Conservation (phyloP, 228 moss, liverwort and hornwort genomes). For the Sphagnum fallax region DNA sequence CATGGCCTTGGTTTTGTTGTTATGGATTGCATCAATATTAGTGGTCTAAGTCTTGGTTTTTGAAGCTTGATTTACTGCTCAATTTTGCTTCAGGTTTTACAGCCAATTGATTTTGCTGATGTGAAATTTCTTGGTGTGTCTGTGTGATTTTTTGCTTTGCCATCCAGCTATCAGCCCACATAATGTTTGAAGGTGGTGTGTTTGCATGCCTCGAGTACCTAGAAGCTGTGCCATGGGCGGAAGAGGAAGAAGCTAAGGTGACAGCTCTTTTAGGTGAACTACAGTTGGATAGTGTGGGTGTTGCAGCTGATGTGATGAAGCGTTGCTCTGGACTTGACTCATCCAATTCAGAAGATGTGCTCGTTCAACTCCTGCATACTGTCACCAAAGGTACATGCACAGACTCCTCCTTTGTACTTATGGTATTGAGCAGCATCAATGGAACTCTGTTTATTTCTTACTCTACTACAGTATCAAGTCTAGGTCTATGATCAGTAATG, state of each 20-base stretch:
- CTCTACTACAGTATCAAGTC: too few relatives aligned
- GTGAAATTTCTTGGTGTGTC: background rate
- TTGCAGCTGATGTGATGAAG: constrained; percentile 27
- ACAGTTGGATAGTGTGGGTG: constrained; percentile 24
- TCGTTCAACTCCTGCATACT: constrained; percentile 26
- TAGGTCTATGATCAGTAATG: too few relatives aligned
- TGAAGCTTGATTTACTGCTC: background rate
- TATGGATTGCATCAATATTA: background rate
- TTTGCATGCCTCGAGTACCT: constrained; percentile 30
- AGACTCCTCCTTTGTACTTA: background rate
- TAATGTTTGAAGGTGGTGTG: constrained; percentile 35
- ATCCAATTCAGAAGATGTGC: constrained; percentile 23
- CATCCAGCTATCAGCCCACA: constrained; percentile 30
- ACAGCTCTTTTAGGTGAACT: constrained; percentile 20
- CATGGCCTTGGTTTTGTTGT: background rate
- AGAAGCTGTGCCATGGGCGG: constrained; percentile 39
- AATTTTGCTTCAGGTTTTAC: background rate
- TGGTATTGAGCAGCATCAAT: too few relatives aligned
- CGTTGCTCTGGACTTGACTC: constrained; percentile 16
- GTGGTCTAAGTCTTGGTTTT: background rate
- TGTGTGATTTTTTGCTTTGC: background rate
- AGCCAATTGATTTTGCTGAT: background rate
- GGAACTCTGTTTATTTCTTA: too few relatives aligned
- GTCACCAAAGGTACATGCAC: constrained; percentile 16
- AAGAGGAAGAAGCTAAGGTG: constrained; percentile 38